Evolutionary conservation across 2,329 filamentous ascomycete species (phyloP), one percentile per base, ranked within the genome.

Genomic region (Colletotrichum falcatum): DNA sequence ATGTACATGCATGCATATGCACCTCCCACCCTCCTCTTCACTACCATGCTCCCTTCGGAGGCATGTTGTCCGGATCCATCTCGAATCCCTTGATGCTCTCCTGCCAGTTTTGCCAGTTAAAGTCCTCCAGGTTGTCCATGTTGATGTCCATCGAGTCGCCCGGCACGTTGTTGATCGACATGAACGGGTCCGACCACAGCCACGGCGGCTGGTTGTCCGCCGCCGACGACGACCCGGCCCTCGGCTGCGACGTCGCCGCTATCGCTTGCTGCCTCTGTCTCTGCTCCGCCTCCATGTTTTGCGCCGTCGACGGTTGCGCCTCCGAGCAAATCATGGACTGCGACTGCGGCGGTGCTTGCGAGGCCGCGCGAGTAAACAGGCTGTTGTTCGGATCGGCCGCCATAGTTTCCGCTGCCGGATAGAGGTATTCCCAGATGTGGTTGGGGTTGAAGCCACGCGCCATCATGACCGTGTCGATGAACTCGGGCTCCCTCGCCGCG

Each of bases 31-130:
- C 7, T 12, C 8, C 39, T 5, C 14, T 18, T 18, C n/a, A 42
- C 11, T 51, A 70, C 67, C 67, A 70, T 2, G 67, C 67, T 20
- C 67, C 67, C 58, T 70, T 70, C 28, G 33, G 56, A 16, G 56
- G 64, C 55, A 66, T 61, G 58, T 67, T 70, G 16, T 59, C 66
- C 8, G 66, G 66, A 20, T 72, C 66, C 66, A 80, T 79, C 74
- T 81, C 82, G 65, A 83, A 69, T 0, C 80, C 81, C 35, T 78
- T 78, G 53, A 84, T 79, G 72, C 75, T 83, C 65, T 83, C 80
- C 66, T 82, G 83, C 82, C 84, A 87, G 65, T 82, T 81, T 59
- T 85, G 82, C 85, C 85, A 87, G 72, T 86, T 81, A 68, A 86
- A 86, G 8, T 82, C 79, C 3, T 80, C 78, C 2, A 83, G 82